Evolutionary conservation across 805 yeast species (phyloP).

Genomic region (Starmerella tilneyi): DNA sequence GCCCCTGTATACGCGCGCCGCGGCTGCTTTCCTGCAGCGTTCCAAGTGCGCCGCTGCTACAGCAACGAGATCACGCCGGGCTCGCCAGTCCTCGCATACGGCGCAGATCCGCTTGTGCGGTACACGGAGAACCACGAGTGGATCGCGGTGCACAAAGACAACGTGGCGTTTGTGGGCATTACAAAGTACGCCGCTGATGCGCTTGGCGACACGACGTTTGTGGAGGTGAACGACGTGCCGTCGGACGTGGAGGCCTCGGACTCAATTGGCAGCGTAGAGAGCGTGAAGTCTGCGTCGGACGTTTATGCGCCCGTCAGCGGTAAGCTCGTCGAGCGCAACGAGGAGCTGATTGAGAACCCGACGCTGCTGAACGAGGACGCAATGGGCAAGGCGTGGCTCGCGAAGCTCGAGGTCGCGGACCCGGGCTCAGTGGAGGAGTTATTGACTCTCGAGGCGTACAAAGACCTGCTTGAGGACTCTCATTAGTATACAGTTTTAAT

Average conservation of each 20-base stretch:
- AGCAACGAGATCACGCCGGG: conserved; percentile 28
- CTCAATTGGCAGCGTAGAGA: conserved; percentile 83
- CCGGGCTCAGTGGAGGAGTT: conserved; percentile 31
- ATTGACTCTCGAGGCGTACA: conserved; percentile 29
- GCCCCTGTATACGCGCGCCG: neutral
- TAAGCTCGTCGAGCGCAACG: conserved; percentile 62
- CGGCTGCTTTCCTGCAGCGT: neutral
- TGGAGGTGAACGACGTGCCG: conserved; percentile 76
- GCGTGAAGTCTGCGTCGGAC: conserved; percentile 89
- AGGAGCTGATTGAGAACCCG: conserved; percentile 55
- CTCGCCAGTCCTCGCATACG: conserved; percentile 27
- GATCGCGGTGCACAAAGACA: conserved; percentile 78
- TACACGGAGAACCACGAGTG: conserved; percentile 92
- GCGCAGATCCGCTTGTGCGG: conserved; percentile 29
- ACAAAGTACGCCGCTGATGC: conserved; percentile 94
- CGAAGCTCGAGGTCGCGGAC: conserved; percentile 53
- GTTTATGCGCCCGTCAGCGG: conserved; percentile 83
- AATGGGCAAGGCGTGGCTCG: conserved; percentile 89
- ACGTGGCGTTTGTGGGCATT: conserved; percentile 74
- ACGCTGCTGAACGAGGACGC: conserved; percentile 78
- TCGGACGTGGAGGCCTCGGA: conserved; percentile 59
- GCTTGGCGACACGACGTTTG: conserved; percentile 89
- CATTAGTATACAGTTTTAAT: conserved; percentile 5
- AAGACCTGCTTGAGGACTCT: conserved; percentile 17
- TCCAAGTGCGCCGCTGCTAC: conserved; percentile 21